phyloP scores from a whole-genome alignment of 2,329 filamentous ascomycete genomes.

The Aspergillus hortae region DNA sequence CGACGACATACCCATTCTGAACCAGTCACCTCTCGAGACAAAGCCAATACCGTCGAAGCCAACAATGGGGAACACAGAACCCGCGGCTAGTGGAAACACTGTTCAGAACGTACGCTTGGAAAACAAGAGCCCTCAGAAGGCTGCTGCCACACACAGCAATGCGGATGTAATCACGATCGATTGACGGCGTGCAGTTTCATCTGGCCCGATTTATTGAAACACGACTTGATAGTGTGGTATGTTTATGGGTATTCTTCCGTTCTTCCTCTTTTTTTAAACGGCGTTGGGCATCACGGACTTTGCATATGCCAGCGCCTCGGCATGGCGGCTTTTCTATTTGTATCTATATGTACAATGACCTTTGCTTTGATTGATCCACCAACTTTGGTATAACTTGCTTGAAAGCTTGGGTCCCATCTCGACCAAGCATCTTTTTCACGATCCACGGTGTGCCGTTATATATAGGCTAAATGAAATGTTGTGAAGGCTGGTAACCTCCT shows the following conservation, averaged over 20 bases:
- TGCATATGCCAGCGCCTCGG: too few relatives aligned
- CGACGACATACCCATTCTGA: not conserved
- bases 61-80: not conserved
- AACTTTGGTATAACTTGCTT: too few relatives aligned
- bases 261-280: too few relatives aligned
- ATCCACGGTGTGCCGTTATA: not conserved
- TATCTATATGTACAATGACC: not conserved
- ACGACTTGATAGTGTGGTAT: not conserved
- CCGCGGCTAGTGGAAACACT: not conserved
- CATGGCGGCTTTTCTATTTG: not conserved
- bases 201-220: not conserved
- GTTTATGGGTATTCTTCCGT: too few relatives aligned
- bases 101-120: not conserved
- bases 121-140: constrained; percentile 3
- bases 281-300: too few relatives aligned
- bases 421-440: not conserved
- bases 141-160: constrained; percentile 9
- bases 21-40: not conserved
- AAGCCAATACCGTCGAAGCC: not conserved
- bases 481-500: too few relatives aligned
- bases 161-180: constrained; percentile 38
- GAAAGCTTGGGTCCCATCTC: not conserved
- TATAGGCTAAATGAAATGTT: too few relatives aligned
- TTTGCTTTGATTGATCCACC: not conserved
- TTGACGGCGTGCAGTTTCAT: constrained; percentile 11